phyloP scores from a whole-genome alignment of 768 basidiomycete genomes.

The Hygrocybe coccinea region DNA sequence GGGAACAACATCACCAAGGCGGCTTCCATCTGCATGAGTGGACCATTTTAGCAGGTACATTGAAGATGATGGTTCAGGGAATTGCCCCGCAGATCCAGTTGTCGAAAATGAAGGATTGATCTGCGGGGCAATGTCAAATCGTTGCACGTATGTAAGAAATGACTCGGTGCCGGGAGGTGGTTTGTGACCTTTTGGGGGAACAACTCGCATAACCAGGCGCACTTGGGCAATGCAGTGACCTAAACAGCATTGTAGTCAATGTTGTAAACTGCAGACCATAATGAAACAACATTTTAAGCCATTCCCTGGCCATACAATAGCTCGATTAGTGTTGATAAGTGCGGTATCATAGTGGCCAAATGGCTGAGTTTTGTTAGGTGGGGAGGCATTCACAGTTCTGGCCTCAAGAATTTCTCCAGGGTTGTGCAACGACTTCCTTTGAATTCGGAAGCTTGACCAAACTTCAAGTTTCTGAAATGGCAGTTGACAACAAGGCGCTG shows the following conservation, averaged over 20 bases:
- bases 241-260: background rate
- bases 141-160: slow-evolving; percentile 6
- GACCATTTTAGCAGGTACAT: slow-evolving; percentile 5
- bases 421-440: slow-evolving; percentile 21
- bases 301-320: slow-evolving; percentile 12
- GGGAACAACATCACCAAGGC: slow-evolving; percentile 9
- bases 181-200: background rate
- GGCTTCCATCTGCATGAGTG: background rate
- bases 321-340: slow-evolving; percentile 13
- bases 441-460: slow-evolving; percentile 24
- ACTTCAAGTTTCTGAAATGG: slow-evolving; percentile 23
- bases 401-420: slow-evolving; percentile 16
- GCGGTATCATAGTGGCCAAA: slow-evolving; percentile 19
- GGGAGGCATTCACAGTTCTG: slow-evolving; percentile 20
- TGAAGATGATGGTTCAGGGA: slow-evolving; percentile 6
- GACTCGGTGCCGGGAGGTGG: background rate
- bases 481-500: background rate
- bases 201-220: background rate
- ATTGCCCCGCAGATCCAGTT: slow-evolving; percentile 1
- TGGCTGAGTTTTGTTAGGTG: slow-evolving; percentile 16
- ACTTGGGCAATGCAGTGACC: background rate
- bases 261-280: background rate
- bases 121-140: slow-evolving; percentile 8
- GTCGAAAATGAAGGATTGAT: slow-evolving; percentile 1
- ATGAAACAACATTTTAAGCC: slow-evolving; percentile 15